Evolutionary conservation across 139 green algal genomes (phyloP), one percentile per base, ranked within the genome.

Genomic region (Chlamydomonas urium): DNA sequence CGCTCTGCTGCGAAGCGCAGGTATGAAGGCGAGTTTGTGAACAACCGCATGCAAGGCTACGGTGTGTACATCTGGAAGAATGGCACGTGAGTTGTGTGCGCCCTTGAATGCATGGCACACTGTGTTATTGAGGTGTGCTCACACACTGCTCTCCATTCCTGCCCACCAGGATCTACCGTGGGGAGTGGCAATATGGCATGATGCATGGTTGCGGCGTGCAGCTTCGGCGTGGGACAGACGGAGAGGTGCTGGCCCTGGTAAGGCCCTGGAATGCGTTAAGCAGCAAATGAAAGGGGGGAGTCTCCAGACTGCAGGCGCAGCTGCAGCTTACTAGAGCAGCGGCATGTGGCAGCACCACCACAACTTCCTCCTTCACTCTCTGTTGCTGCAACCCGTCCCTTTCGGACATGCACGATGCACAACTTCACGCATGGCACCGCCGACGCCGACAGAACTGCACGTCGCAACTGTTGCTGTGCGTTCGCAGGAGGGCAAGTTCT

Each of bases 181-280:
- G 83, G 2, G 76, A 92, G 73, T 93, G 87, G 87, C 47, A 68
- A n/a, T 47, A 74, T 19, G 81, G 77, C 19, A 59, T 80, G 65
- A 90, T 92, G 80, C 81, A 92, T 50, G 88, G 88, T 35, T 93
- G 88, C 56, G 88, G 88, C 2, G 84, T 88, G 37, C 75, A 83
- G 63, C 67, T 93, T 17, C 77, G 75, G 81, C 71, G 69, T 66
- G 72, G 72, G 17, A 17, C n/a, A 3, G 38, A 65, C 8, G 75
- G 69, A 21, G 35, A 38, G 5, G 28, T 72, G 2, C 47, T 69
- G 34, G 50, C 66, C 21, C 63, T 71, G 38, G 60, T 67, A 34
- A 78, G 72, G 61, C 62, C n/a, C n/a, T n/a, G n/a, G n/a, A n/a
- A n/a, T n/a, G n/a, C n/a, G n/a, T n/a, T n/a, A n/a, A n/a, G n/a